Percentiles rank a stretch among this genome's conserved stretches.
Evolutionary conservation across 192 early-diverging fungal species (phyloP).

Genomic region (Linnemannia hyalina): DNA sequence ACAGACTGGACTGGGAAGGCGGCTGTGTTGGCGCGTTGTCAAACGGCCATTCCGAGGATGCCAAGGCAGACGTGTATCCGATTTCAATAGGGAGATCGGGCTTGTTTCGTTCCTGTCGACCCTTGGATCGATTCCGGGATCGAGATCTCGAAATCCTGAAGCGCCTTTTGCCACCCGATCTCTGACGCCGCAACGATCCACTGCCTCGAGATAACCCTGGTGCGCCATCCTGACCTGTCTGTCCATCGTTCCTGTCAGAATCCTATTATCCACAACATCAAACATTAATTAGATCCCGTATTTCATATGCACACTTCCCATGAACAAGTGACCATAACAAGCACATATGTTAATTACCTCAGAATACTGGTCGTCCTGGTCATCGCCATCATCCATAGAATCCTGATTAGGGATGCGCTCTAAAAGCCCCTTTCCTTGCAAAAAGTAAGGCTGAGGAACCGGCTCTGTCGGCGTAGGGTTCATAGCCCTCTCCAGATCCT

Average conservation of each 20-base stretch:
- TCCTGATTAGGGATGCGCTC: constrained; percentile 33
- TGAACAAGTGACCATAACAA: not conserved
- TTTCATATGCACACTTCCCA: not conserved
- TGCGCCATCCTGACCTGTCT: not conserved
- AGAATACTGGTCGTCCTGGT: constrained; percentile 9
- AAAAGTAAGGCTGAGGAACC: constrained; percentile 36
- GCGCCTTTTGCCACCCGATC: constrained; percentile 35
- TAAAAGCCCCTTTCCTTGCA: constrained; percentile 40
- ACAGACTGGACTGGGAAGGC: not conserved
- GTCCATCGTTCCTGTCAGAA: constrained; percentile 3
- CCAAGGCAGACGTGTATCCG: constrained; percentile 18
- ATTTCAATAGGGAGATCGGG: constrained; percentile 35
- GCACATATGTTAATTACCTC: constrained; percentile 18
- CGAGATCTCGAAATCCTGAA: constrained; percentile 39
- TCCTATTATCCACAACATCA: not conserved
- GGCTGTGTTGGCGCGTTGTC: constrained; percentile 10
- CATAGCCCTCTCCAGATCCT: constrained; percentile 44
- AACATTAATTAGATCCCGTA: not conserved
- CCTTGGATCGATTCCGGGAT: constrained; percentile 36
- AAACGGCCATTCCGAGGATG: constrained; percentile 43
- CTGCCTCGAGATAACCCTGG: constrained; percentile 15
- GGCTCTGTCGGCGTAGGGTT: constrained; percentile 48
- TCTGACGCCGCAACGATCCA: constrained; percentile 31
- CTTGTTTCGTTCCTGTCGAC: constrained; percentile 26
- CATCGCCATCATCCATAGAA: constrained; percentile 48